These are phyloP conservation scores for Schizosaccharomyces lindneri DNA, from an alignment of 805 yeast species.

Conservation along the genomic window DNA sequence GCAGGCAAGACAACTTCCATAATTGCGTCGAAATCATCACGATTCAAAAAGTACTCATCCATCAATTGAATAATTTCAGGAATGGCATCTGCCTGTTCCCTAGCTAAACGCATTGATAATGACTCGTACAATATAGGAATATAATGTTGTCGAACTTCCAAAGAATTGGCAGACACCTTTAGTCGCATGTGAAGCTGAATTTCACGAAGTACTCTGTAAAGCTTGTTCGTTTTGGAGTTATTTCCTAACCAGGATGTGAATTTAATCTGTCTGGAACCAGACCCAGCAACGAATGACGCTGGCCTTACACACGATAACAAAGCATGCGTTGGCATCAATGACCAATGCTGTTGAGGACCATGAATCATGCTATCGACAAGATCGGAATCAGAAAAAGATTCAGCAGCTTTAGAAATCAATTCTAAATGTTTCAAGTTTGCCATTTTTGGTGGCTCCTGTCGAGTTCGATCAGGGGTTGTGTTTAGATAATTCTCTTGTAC, in stretches of 20 bases:
- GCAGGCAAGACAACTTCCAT: constrained; percentile 63
- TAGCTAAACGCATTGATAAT: constrained; percentile 33
- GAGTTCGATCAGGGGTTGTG: constrained; percentile 27
- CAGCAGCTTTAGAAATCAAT: constrained; percentile 55
- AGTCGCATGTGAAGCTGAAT: constrained; percentile 69
- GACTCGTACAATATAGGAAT: constrained; percentile 36
- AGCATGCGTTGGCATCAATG: constrained; percentile 7
- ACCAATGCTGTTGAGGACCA: constrained; percentile 81
- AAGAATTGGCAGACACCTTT: constrained; percentile 49
- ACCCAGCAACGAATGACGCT: constrained; percentile 44
- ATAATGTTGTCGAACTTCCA: constrained; percentile 42
- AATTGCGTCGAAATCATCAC: constrained; percentile 76
- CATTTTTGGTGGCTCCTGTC: constrained; percentile 12
- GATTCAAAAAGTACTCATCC: constrained; percentile 69
- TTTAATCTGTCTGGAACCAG: constrained; percentile 38
- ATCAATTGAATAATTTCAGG: constrained; percentile 37
- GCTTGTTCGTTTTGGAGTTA: constrained; percentile 62
- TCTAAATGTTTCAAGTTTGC: constrained; percentile 24
- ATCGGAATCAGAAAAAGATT: constrained; percentile 67
- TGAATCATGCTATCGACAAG: constrained; percentile 58
- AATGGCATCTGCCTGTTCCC: constrained; percentile 37
- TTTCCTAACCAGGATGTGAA: constrained; percentile 62
- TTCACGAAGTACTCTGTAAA: constrained; percentile 56
- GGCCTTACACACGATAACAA: constrained; percentile 58
- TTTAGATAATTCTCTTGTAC: constrained; percentile 73